Evolutionary conservation across 441 rosid genomes (phyloP), one percentile per base, ranked within the genome.

Genomic region (Codiaeum variegatum): DNA sequence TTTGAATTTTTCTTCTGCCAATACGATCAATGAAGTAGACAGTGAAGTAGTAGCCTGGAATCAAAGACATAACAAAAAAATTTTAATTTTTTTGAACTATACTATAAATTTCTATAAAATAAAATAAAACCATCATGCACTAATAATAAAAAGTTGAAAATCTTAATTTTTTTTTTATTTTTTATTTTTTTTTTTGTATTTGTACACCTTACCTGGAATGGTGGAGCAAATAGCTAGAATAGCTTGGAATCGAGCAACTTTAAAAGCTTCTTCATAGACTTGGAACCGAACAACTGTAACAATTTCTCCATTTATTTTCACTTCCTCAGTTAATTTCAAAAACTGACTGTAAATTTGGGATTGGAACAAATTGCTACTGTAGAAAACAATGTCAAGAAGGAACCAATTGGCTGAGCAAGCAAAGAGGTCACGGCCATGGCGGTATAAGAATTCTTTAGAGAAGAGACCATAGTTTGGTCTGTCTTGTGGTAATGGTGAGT

Each of bases 371-470:
- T 69, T 85, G 76, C 81, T 85, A 70, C 86, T 80, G 75, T 91
- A 89, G 76, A 87, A 88, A 34, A 82, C 92, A 1, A 89, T 62
- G 73, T 89, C 97, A 0, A 91, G 49, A 3, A 91, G 86, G 68
- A 91, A 85, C 96, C 96, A 91, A 4, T 80, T 51, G 51, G 76
- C 66, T 32, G 91, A 76, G 38, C 86, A 88, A 38, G 88, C 75
- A 72, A 90, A 82, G 69, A 91, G 92, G 62, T 91, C 87, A 10
- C 77, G 73, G 71, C 96, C 93, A 15, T 91, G 96, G 66, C 80
- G 85, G 18, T 60, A 79, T 34, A 89, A 52, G 90, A 91, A 88
- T 55, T 76, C 75, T 44, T 36, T 82, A 19, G 97, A 88, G 64
- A 89, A 56, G 71, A 91, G 82, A 15, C 83, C 80, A 73, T 86